Evolutionary conservation across 441 rosid species (phyloP).

Genomic region (Melianthus villosus): DNA sequence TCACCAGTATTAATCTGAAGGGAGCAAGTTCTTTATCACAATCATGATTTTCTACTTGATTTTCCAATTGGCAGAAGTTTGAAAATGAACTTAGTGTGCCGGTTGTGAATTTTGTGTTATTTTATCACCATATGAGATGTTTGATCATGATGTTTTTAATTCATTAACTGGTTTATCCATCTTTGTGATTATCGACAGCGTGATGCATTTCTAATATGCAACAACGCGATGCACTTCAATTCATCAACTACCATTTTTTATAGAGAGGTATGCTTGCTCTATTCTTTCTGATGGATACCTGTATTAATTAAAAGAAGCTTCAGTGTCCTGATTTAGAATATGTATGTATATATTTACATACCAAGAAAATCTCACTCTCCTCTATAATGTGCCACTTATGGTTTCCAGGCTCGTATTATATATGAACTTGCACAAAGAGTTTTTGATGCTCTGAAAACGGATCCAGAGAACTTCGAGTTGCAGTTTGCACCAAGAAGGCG

Average conservation of each 20-base stretch:
- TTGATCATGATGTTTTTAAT: no score
- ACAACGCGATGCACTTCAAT: slow-evolving; percentile 55
- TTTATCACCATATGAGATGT: neutral
- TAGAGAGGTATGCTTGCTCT: slow-evolving; percentile 29
- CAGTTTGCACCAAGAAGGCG: slow-evolving; percentile 29
- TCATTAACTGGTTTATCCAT: no score
- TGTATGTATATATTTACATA: no score
- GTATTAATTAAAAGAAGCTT: neutral
- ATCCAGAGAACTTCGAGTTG: slow-evolving; percentile 26
- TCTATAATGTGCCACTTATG: neutral
- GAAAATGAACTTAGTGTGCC: no score
- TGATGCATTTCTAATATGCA: slow-evolving; percentile 34
- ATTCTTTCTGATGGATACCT: neutral
- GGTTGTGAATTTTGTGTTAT: neutral
- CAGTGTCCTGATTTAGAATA: no score
- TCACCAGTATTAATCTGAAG: no score
- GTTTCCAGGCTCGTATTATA: slow-evolving; percentile 43
- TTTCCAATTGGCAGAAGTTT: no score
- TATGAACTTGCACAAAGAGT: slow-evolving; percentile 41
- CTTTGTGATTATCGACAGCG: slow-evolving; percentile 20
- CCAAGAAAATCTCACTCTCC: no score
- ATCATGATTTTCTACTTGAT: no score
- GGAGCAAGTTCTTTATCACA: no score
- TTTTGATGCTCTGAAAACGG: slow-evolving; percentile 31
- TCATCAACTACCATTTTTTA: slow-evolving; percentile 32